Conservation (phyloP, 2,329 filamentous ascomycete genomes). For the Microcyclospora tardicrescens region DNA sequence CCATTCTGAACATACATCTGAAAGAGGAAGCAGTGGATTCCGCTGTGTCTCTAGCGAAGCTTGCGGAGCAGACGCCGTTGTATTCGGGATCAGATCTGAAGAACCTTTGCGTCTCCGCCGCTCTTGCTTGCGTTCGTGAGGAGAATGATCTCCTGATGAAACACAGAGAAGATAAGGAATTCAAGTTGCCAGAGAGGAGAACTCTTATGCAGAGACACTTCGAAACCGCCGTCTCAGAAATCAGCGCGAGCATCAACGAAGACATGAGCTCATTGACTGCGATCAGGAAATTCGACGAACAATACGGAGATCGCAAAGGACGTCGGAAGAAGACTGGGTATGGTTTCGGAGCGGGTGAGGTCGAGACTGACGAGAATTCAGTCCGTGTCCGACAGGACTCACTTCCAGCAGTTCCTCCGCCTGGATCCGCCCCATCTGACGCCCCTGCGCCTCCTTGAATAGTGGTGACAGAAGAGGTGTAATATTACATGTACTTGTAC, state of each 20-base stretch:
- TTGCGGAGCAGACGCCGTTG: slow-evolving; percentile 57
- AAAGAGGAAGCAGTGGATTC: slow-evolving; percentile 51
- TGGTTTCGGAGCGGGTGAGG: slow-evolving; percentile 19
- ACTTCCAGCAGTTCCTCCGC: slow-evolving; percentile 1
- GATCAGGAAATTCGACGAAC: slow-evolving; percentile 90
- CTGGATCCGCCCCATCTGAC: background rate
- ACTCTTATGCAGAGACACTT: slow-evolving; percentile 61
- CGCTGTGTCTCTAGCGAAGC: slow-evolving; percentile 46
- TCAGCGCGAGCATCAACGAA: slow-evolving; percentile 82
- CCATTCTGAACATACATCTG: slow-evolving; percentile 60
- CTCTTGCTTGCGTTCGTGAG: slow-evolving; percentile 65
- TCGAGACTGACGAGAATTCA: slow-evolving; percentile 17
- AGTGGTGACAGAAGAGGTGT: too few species aligned
- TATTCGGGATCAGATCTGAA: slow-evolving; percentile 79
- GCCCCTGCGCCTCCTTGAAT: too few species aligned
- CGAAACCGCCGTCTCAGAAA: slow-evolving; percentile 71
- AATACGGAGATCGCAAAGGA: slow-evolving; percentile 71
- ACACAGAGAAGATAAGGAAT: slow-evolving; percentile 20
- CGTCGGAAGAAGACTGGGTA: slow-evolving; percentile 31
- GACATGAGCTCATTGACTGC: slow-evolving; percentile 79
- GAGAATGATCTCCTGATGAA: slow-evolving; percentile 39
- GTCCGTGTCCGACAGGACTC: slow-evolving; percentile 16
- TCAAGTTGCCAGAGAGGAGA: slow-evolving; percentile 56
- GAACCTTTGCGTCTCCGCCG: slow-evolving; percentile 67
- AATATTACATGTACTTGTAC: too few species aligned